Evolutionary conservation across 495 filamentous ascomycete species (phyloP).

Genomic region (Rostrohypoxylon terebratum): DNA sequence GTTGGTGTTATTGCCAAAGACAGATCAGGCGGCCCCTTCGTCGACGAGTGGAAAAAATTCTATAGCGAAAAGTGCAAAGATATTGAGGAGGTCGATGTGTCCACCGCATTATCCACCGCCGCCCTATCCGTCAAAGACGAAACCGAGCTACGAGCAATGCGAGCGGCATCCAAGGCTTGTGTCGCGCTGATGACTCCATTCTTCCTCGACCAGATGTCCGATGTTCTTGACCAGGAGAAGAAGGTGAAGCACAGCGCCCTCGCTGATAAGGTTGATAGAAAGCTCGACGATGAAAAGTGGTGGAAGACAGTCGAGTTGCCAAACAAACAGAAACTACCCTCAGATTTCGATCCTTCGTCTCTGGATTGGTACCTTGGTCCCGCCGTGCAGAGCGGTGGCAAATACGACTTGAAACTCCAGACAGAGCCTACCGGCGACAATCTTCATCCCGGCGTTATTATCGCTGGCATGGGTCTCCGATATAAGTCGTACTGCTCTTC

Average conservation of each 20-base stretch:
- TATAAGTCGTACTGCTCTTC: slow-evolving; percentile 95
- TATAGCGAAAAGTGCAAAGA: slow-evolving; percentile 82
- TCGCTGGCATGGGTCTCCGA: slow-evolving; percentile 88
- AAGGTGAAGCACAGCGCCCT: slow-evolving; percentile 91
- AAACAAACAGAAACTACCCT: slow-evolving; percentile 77
- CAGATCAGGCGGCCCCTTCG: slow-evolving; percentile 84
- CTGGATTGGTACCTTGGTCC: slow-evolving; percentile 94
- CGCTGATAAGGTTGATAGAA: slow-evolving; percentile 83
- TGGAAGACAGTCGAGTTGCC: slow-evolving; percentile 81
- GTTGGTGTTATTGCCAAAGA: slow-evolving; percentile 89
- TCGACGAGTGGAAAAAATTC: slow-evolving; percentile 92
- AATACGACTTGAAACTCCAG: slow-evolving; percentile 87
- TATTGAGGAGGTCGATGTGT: slow-evolving; percentile 88
- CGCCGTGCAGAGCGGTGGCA: slow-evolving; percentile 94
- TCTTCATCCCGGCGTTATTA: slow-evolving; percentile 92
- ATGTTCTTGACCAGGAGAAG: slow-evolving; percentile 92
- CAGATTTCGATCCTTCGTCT: slow-evolving; percentile 88
- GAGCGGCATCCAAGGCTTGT: slow-evolving; percentile 91
- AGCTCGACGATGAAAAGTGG: slow-evolving; percentile 92
- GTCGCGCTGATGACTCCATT: slow-evolving; percentile 92
- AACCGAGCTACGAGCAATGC: slow-evolving; percentile 90
- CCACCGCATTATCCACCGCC: slow-evolving; percentile 79
- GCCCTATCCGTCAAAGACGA: slow-evolving; percentile 97
- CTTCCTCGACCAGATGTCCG: slow-evolving; percentile 97
- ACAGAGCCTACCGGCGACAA: slow-evolving; percentile 81